Conservation (phyloP, 192 early-diverging fungal species). For the Geosiphon pyriformis region DNA sequence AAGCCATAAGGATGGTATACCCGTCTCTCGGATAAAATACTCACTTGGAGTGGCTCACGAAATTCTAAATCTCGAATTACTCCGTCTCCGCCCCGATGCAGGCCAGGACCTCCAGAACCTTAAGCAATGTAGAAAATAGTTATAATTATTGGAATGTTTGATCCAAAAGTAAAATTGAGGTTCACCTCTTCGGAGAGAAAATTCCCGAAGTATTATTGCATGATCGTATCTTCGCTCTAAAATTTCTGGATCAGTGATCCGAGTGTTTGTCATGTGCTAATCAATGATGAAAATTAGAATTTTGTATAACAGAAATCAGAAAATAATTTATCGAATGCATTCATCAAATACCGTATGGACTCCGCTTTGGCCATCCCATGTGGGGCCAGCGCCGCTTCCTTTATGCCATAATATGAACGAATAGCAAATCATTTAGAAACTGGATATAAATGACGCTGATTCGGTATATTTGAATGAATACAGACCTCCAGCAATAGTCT, state of each 20-base stretch:
- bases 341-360: conserved; percentile 51
- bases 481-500: conserved; percentile 79
- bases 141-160: too few relatives aligned
- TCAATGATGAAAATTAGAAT: background rate
- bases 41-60: conserved; percentile 76
- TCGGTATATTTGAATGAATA: background rate
- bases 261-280: conserved; percentile 93
- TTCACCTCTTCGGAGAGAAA: conserved; percentile 59
- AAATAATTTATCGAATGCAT: background rate
- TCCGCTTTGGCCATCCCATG: conserved; percentile 81
- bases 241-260: conserved; percentile 96
- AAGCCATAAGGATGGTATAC: conserved; percentile 87
- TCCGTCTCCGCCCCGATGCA: conserved; percentile 79
- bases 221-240: conserved; percentile 74
- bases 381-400: conserved; percentile 80
- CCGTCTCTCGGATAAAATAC: conserved; percentile 87
- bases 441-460: conserved; percentile 5
- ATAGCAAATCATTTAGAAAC: conserved; percentile 1
- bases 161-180: too few relatives aligned
- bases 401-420: background rate
- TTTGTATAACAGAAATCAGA: background rate
- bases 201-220: conserved; percentile 83
- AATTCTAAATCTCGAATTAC: conserved; percentile 94
- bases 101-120: conserved; percentile 75
- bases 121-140: background rate